A percentile compares a stretch with the other conserved stretches of the same genome.
phyloP scores from a whole-genome alignment of 345 rosid species.

The Theobroma cacao region DNA sequence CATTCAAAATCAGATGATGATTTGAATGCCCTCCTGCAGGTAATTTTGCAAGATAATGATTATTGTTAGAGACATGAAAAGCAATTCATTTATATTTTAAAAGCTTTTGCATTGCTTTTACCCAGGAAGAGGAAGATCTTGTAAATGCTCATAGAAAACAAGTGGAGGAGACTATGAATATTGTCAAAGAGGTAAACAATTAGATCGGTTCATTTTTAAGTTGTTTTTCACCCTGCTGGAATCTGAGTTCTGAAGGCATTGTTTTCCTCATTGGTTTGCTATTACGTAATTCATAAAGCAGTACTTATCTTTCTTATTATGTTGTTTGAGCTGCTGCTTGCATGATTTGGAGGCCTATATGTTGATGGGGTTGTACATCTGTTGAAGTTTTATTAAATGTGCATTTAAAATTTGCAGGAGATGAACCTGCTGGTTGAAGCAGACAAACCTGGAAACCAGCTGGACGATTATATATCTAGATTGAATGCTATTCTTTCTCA shows the following conservation, averaged over 20 bases:
- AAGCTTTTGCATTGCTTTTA: conserved; percentile 10
- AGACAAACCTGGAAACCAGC: conserved; percentile 95
- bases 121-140: conserved; percentile 95
- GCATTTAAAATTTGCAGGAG: conserved; percentile 49
- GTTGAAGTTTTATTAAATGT: background rate
- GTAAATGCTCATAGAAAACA: conserved; percentile 93
- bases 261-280: background rate
- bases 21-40: conserved; percentile 76
- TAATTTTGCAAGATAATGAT: conserved; percentile 19
- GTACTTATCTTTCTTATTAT: background rate
- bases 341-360: background rate
- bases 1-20: conserved; percentile 69
- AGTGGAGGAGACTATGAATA: conserved; percentile 94
- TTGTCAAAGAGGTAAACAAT: conserved; percentile 78
- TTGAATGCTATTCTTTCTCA: conserved; percentile 75
- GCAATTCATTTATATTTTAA: background rate
- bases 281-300: background rate
- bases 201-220: background rate
- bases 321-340: background rate
- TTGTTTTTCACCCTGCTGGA: background rate
- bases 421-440: conserved; percentile 91
- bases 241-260: background rate
- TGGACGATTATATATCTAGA: conserved; percentile 71
- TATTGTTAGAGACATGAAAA: conserved; percentile 2
- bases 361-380: background rate